Base-by-base conservation (phyloP, 2,329 filamentous ascomycete genomes). In the Polytolypa hystricis region DNA sequence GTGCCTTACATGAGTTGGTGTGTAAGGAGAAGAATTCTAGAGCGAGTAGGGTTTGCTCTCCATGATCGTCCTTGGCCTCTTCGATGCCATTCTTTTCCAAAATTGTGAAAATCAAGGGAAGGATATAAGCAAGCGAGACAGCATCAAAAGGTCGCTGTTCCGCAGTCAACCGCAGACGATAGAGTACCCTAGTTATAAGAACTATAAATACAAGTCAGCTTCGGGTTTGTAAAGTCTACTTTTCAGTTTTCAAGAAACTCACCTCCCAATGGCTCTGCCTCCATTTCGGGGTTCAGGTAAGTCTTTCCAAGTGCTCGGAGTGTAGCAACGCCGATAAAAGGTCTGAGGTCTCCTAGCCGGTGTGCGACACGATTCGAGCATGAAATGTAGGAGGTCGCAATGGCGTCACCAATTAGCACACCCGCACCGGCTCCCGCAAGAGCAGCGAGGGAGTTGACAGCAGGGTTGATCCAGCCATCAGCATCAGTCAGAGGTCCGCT, bases 71-170 rank as follows among this genome's bases (percentile, higher is more conserved):
- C 7, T 64, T 63, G 1, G 71, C 57, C 16, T 72, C 72, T 21
- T 72, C 65, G 47, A 93, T 77, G 1, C 87, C 87, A 27, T 86
- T 85, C 43, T 79, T 78, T 41, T 77, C 74, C 14, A 98, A 69
- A 12, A 96, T 73, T 14, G 84, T 64, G 47, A 93, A 79, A 3
- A 94, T 62, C 11, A 98, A 69, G 0, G 89, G 85, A 19, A 96
- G 66, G 34, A 86, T 76, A 55, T 96, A 98, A 39, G 83, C 85
- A 16, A 96, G 67, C 1, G 89, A 89, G 3, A 91, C 80, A 2
- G 77, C 70, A 55, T 98, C 91, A 48, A 98, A 86, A 0, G 89
- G 86, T n/a, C 87, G 77, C 57, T 96, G 89, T 56, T 96, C 91
- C 35, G 84, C 81, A 25, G 87, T 74, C 56, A 94, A 94, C 11